Evolutionary conservation across 2,329 filamentous ascomycete genomes (phyloP).

Genomic region (Hymenoscyphus infarciens): DNA sequence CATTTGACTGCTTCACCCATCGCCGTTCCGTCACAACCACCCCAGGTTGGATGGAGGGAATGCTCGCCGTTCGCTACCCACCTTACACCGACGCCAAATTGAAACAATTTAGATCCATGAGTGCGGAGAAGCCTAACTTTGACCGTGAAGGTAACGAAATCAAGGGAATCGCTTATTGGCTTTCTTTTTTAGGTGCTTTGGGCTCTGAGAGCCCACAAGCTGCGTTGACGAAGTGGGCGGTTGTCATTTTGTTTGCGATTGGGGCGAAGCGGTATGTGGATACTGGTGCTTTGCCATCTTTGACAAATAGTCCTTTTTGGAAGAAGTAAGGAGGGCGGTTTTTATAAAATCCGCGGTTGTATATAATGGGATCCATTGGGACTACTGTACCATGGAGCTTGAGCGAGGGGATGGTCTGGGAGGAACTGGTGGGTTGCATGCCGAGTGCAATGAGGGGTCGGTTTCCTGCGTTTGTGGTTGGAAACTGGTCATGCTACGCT

Average conservation of each 20-base stretch:
- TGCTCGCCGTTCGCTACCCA: conserved; percentile 67
- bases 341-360: neutral
- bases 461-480: neutral
- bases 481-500: too few species aligned
- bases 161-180: conserved; percentile 53
- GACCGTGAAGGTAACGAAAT: conserved; percentile 55
- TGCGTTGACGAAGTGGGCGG: conserved; percentile 50
- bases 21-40: conserved; percentile 55
- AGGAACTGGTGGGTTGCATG: neutral
- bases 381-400: neutral
- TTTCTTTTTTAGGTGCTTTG: conserved; percentile 47
- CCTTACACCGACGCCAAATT: conserved; percentile 49
- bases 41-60: conserved; percentile 62
- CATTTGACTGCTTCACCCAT: conserved; percentile 66
- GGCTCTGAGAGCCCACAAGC: conserved; percentile 48
- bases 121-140: conserved; percentile 52
- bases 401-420: neutral
- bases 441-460: neutral
- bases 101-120: conserved; percentile 43
- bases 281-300: conserved; percentile 4
- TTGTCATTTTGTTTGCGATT: conserved; percentile 39
- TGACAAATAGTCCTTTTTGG: conserved; percentile 5
- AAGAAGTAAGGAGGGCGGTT: conserved; percentile 1
- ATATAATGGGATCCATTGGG: neutral
- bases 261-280: conserved; percentile 18